Evolutionary conservation across 2,329 filamentous ascomycete genomes (phyloP).

Genomic region (Echinosphaeria canescens): DNA sequence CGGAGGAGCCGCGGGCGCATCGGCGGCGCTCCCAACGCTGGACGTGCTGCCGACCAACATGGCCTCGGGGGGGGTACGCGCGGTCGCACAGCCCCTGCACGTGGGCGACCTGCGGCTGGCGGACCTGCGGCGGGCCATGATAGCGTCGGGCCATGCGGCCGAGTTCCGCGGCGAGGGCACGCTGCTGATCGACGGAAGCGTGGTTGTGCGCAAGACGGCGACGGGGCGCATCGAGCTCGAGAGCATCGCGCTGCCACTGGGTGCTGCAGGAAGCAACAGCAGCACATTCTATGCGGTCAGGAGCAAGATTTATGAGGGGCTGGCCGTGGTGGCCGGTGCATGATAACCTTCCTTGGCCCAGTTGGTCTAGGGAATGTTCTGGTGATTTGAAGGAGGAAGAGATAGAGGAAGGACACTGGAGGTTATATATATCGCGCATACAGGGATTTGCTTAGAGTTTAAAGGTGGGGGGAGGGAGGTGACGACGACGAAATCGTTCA

Average conservation of each 20-base stretch:
- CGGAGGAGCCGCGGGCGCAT: constrained; percentile 5
- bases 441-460: too few relatives aligned
- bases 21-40: constrained; percentile 20
- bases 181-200: constrained; percentile 68
- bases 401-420: too few relatives aligned
- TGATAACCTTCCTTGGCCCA: too few relatives aligned
- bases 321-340: constrained; percentile 71
- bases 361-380: too few relatives aligned
- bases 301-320: constrained; percentile 76
- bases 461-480: too few relatives aligned
- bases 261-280: constrained; percentile 8
- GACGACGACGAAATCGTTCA: too few relatives aligned
- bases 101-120: constrained; percentile 84
- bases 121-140: constrained; percentile 70
- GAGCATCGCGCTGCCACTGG: constrained; percentile 36
- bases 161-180: constrained; percentile 91
- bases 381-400: too few relatives aligned
- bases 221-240: constrained; percentile 82
- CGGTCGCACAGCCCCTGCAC: constrained; percentile 71
- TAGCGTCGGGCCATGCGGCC: constrained; percentile 59
- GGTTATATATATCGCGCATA: too few relatives aligned
- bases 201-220: constrained; percentile 73
- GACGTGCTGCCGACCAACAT: constrained; percentile 34
- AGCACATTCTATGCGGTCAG: constrained; percentile 63
- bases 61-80: constrained; percentile 51